Percentiles rank a stretch among this genome's conserved stretches.
phyloP scores from a whole-genome alignment of 768 basidiomycete species.

The Cystobasidium ongulense region DNA sequence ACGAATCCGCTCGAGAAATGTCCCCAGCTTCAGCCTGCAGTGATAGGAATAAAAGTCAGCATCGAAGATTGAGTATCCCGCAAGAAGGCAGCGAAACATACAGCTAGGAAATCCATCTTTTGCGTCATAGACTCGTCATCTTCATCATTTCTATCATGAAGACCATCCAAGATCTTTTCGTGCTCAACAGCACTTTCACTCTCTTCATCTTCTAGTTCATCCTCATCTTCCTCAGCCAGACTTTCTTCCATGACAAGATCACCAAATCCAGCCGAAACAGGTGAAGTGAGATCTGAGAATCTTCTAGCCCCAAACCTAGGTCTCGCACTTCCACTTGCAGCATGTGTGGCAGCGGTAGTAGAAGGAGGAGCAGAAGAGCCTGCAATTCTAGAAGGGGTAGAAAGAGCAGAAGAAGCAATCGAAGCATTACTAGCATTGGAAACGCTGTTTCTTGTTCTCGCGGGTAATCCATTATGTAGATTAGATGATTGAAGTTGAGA shows the following conservation, averaged over 20 bases:
- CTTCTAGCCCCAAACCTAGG: background rate
- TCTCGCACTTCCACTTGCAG: background rate
- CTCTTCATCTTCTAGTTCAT: background rate
- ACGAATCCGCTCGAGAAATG: background rate
- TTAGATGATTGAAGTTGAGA: background rate
- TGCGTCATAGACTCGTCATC: background rate
- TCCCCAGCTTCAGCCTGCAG: background rate
- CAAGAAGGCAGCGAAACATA: background rate
- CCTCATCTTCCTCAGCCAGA: conserved; percentile 16
- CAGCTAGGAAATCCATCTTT: conserved; percentile 8
- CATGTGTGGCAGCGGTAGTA: background rate
- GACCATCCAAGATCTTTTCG: background rate
- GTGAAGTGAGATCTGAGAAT: conserved; percentile 5
- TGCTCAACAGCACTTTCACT: background rate
- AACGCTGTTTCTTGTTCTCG: background rate
- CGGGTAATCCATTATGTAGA: background rate
- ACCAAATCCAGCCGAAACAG: conserved; percentile 24
- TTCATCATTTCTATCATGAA: background rate
- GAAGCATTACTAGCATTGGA: background rate
- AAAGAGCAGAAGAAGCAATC: background rate
- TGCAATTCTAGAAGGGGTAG: background rate
- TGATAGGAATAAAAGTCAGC: background rate
- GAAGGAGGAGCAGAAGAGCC: background rate
- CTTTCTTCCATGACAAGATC: conserved; percentile 33
- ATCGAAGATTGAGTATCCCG: background rate